Percentiles rank a stretch among this genome's conserved stretches.
These are phyloP conservation scores for Lactuca sativa DNA, from an alignment of 129 eudicot species.

Conservation along the genomic window DNA sequence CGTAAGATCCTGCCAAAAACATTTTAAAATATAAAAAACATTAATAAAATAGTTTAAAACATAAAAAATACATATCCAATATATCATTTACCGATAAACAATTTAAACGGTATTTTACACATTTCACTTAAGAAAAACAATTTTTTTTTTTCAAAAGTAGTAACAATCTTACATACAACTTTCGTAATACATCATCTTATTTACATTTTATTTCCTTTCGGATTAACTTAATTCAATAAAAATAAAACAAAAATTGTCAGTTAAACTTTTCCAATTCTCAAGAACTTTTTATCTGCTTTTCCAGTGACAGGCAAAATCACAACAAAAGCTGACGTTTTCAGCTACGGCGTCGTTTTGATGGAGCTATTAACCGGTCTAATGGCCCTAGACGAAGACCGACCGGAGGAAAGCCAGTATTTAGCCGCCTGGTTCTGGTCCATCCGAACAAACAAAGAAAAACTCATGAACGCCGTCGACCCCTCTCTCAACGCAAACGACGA, in stretches of 20 bases:
- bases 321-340: conserved; percentile 89
- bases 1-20: too few species aligned
- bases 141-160: too few species aligned
- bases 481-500: conserved; percentile 68
- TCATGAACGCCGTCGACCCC: conserved; percentile 70
- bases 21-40: too few species aligned
- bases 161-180: too few species aligned
- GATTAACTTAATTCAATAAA: too few species aligned
- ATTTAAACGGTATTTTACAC: too few species aligned
- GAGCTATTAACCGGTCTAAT: conserved; percentile 90
- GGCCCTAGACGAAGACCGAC: conserved; percentile 90
- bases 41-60: too few species aligned
- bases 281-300: background rate
- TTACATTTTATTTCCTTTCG: too few species aligned
- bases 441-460: conserved; percentile 62
- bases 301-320: conserved; percentile 96
- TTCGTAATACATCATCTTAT: too few species aligned
- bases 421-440: conserved; percentile 95
- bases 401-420: conserved; percentile 92
- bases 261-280: background rate
- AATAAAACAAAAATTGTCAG: background rate
- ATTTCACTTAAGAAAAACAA: too few species aligned
- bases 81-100: too few species aligned
- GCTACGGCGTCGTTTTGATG: conserved; percentile 94
- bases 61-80: too few species aligned